Base-by-base conservation (phyloP, 176 grass and related monocot species). In the Phoenix roebelenii region DNA sequence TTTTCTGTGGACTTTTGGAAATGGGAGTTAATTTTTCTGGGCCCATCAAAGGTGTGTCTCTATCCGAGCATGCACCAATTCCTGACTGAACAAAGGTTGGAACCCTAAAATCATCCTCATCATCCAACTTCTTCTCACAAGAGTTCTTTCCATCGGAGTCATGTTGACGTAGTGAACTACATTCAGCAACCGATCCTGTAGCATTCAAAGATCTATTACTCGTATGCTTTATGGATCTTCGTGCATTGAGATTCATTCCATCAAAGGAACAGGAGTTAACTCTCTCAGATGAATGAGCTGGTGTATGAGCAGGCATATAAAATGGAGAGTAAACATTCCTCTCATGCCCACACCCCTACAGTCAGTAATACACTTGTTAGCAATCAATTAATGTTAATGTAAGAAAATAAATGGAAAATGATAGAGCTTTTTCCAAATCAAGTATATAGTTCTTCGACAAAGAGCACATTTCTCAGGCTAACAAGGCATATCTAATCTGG, bases 281-380 rank as follows among this genome's bases (percentile, higher is more conserved):
- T 26, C 25, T 60, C 25, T 60, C 58, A 19, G 58, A 60, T 44
- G 35, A 44, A 29, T 35, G 28, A 60, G n/a, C 26, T 7, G 23
- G 23, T 19, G 15, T 9, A 29, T 60, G 28, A 60, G 58, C 26
- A 60, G 23, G 58, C 5, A 60, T 17, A 32, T 17, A 29, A 60
- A 3, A 60, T 18, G 58, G 26, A 39, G 58, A 17, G 30, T 30
- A 3, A 20, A 60, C 16, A 26, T 17, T 32, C 58, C 26, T 60
- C 7, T 39, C 58, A 18, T 30, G 58, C 4, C 17, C 58, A 60
- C 24, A 60, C 15, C 58, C 58, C 58, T 60, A 14, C 12, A 56
- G 54, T 0, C 54, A 56, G 22, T 14, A 23, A 18, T 20, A 22
- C 69, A 68, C 72, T 83, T 52, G 77, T 76, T 71, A 63, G 35